These are phyloP conservation scores for Pisolithus orientalis DNA, from an alignment of 768 basidiomycete genomes.

Conservation along the genomic window DNA sequence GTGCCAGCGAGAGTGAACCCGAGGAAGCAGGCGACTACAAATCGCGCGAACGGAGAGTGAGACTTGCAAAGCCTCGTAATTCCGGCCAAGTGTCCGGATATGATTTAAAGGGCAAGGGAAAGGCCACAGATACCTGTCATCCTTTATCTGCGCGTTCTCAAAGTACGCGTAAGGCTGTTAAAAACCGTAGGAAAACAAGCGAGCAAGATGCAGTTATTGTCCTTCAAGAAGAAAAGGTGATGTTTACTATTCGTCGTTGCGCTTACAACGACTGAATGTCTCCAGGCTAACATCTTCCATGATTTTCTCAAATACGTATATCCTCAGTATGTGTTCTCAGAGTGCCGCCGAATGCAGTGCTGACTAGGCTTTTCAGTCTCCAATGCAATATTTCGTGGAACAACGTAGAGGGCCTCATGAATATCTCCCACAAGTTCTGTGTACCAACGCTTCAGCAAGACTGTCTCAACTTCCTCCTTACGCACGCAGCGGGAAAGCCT, in stretches of 20 bases:
- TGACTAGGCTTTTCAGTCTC: constrained; percentile 38
- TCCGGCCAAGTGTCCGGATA: constrained; percentile 13
- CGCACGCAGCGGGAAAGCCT: constrained; percentile 87
- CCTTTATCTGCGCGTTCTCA: constrained; percentile 15
- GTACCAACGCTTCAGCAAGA: constrained; percentile 75
- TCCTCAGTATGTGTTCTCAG: constrained; percentile 61
- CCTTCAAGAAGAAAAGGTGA: constrained; percentile 81
- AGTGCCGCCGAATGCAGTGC: neutral
- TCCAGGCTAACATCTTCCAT: constrained; percentile 77
- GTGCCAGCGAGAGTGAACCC: constrained; percentile 31
- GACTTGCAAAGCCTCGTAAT: constrained; percentile 57
- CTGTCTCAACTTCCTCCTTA: constrained; percentile 83
- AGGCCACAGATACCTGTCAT: neutral
- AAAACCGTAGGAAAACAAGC: constrained; percentile 36
- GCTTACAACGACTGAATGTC: neutral
- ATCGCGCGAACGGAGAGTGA: constrained; percentile 41
- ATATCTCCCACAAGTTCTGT: constrained; percentile 84
- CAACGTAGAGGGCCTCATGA: constrained; percentile 88
- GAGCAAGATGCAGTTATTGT: constrained; percentile 81
- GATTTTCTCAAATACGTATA: constrained; percentile 93
- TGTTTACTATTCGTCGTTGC: constrained; percentile 1
- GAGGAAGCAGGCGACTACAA: constrained; percentile 25
- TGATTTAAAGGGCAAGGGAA: constrained; percentile 20
- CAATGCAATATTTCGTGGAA: constrained; percentile 95
- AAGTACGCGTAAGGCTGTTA: constrained; percentile 34